Evolutionary conservation across 495 filamentous ascomycete genomes (phyloP), one percentile per base, ranked within the genome.

Genomic region (Podospora conica): DNA sequence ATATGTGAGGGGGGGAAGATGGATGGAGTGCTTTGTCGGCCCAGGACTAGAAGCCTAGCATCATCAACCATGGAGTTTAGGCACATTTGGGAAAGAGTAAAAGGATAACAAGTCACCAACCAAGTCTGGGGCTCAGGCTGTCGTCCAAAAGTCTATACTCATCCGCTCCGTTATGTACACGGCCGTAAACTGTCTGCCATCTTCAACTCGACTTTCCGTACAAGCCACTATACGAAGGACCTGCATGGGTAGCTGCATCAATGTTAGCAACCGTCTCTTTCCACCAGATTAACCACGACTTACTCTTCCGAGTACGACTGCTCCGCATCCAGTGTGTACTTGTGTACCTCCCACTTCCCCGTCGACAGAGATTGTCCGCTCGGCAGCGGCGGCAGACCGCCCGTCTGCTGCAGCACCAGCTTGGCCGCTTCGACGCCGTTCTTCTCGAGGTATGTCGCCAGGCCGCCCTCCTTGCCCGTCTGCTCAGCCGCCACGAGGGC

Each of bases 341-440:
- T 82, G 74, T 85, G 73, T 29, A 82, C 78, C 68, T 78, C 76
- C 79, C 84, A 86, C 57, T 77, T 74, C 5, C 79, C 79, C 0
- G 66, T 64, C 21, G 69, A 69, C 70, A 77, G 66, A 53, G 80
- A 85, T 73, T 86, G 74, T 28, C 89, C 88, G 74, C 86, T 87
- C 56, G 94, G 95, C 65, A 90, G 75, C 9, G 95, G 95, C 61
- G 95, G 95, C 74, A 98, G 74, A 8, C 92, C 92, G 3, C 73
- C 74, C 0, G 68, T 74, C 75, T 89, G 80, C 21, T 83, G 81
- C 11, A 99, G 75, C 63, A 96, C 85, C 65, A 85, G 83, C 76
- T 85, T 82, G 20, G 84, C 81, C 61, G 74, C 79, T 71, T 83
- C 85, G 48, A 83, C 83, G 40, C 88, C 84, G 61, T 75, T 78